Percentiles rank a stretch among this genome's conserved stretches.
These are phyloP conservation scores for Heritiera fomes DNA, from an alignment of 345 rosid genomes.

Conservation along the genomic window DNA sequence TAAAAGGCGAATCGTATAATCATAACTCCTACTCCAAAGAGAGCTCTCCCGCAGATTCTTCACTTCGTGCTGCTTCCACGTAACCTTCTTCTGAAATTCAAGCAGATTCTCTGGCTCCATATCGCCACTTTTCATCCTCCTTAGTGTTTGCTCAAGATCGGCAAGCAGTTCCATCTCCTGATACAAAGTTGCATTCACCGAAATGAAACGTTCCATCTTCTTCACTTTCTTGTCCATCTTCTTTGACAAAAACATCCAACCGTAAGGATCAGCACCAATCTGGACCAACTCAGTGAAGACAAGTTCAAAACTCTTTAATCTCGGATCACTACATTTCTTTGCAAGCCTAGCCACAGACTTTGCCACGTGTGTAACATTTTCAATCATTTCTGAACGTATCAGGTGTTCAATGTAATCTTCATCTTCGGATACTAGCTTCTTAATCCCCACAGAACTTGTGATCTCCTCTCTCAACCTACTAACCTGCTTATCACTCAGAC, in stretches of 20 bases:
- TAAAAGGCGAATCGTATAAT: constrained; percentile 67
- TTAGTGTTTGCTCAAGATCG: constrained; percentile 75
- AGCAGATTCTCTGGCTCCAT: constrained; percentile 55
- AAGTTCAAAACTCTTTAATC: constrained; percentile 60
- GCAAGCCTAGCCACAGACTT: constrained; percentile 76
- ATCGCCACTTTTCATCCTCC: constrained; percentile 61
- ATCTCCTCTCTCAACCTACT: constrained; percentile 73
- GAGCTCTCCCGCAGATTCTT: constrained; percentile 69
- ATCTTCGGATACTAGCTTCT: constrained; percentile 81
- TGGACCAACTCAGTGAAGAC: constrained; percentile 55
- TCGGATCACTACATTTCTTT: constrained; percentile 62
- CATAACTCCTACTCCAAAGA: constrained; percentile 84
- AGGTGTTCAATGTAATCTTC: constrained; percentile 64
- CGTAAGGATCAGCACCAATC: constrained; percentile 58
- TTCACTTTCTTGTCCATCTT: constrained; percentile 85
- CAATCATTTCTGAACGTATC: constrained; percentile 70
- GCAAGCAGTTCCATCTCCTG: constrained; percentile 90
- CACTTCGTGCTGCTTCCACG: constrained; percentile 85
- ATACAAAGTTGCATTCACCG: constrained; percentile 64
- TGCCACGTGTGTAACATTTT: constrained; percentile 58
- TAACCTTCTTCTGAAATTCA: constrained; percentile 72
- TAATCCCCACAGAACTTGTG: constrained; percentile 56
- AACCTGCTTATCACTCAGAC: constrained; percentile 82
- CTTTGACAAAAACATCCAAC: constrained; percentile 68
- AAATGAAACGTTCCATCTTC: constrained; percentile 82